A percentile compares a stretch with the other conserved stretches of the same genome.
Conservation (phyloP, 768 basidiomycete species). For the Dentipellis sp. region DNA sequence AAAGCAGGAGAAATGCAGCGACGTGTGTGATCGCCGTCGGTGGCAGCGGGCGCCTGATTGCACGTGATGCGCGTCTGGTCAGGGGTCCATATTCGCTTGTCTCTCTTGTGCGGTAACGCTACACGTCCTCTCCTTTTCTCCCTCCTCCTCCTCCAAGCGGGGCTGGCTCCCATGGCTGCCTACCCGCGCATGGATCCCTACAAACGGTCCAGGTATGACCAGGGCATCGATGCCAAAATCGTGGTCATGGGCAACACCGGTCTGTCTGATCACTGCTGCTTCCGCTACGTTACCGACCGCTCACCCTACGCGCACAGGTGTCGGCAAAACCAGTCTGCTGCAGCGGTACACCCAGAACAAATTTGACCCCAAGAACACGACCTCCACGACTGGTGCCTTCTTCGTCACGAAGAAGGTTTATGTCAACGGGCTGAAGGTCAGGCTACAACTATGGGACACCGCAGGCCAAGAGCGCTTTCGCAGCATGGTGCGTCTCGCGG, state of each 20-base stretch:
- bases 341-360: conserved; percentile 86
- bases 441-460: conserved; percentile 87
- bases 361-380: conserved; percentile 82
- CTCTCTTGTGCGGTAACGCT: conserved; percentile 20
- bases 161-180: conserved; percentile 38
- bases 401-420: conserved; percentile 90
- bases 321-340: conserved; percentile 88
- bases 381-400: conserved; percentile 87
- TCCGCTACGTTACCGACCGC: background rate
- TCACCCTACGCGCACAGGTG: conserved; percentile 37
- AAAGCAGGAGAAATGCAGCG: background rate
- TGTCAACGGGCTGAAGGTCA: conserved; percentile 78
- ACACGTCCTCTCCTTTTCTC: conserved; percentile 22
- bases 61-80: background rate
- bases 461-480: conserved; percentile 91
- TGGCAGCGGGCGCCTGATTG: background rate
- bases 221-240: conserved; percentile 89
- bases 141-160: conserved; percentile 32
- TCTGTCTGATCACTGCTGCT: conserved; percentile 17
- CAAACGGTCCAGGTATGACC: conserved; percentile 61
- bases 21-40: background rate
- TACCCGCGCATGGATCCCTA: conserved; percentile 59
- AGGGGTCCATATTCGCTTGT: conserved; percentile 11
- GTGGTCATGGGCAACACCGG: conserved; percentile 86
- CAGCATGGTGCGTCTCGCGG: conserved; percentile 56